Conservation (phyloP, 176 grass and related monocot genomes). For the Typha latifolia region DNA sequence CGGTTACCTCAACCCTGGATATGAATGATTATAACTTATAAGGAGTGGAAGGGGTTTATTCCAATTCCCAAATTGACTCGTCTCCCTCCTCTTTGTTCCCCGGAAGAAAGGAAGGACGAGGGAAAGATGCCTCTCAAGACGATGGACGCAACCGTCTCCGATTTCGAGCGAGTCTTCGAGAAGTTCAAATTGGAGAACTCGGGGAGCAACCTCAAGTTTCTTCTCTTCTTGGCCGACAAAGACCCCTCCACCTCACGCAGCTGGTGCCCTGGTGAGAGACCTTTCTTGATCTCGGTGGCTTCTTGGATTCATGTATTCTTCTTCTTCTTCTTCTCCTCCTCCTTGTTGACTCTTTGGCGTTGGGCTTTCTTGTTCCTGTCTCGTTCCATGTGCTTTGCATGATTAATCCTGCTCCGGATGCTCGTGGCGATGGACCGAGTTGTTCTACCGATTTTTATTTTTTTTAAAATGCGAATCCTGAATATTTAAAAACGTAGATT, state of each 20-base stretch:
- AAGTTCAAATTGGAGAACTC: slow-evolving; percentile 20
- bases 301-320: background rate
- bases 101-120: background rate
- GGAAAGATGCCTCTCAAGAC: slow-evolving; percentile 27
- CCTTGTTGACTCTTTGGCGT: background rate
- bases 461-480: too few species aligned
- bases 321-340: too few species aligned
- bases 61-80: too few species aligned
- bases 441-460: too few species aligned
- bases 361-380: too few species aligned
- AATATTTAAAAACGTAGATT: too few species aligned
- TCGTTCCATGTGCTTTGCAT: too few species aligned
- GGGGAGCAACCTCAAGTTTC: slow-evolving; percentile 39
- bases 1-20: background rate
- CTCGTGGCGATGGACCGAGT: too few species aligned
- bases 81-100: too few species aligned
- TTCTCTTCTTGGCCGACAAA: slow-evolving; percentile 85
- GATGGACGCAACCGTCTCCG: slow-evolving; percentile 22
- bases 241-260: slow-evolving; percentile 47
- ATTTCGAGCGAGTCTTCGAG: slow-evolving; percentile 31
- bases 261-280: slow-evolving; percentile 67
- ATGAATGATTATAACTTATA: background rate
- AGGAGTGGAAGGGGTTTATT: background rate
- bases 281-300: background rate
- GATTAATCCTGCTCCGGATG: too few species aligned